phyloP scores from a whole-genome alignment of 2,329 filamentous ascomycete species.

The Alternaria consortialis region DNA sequence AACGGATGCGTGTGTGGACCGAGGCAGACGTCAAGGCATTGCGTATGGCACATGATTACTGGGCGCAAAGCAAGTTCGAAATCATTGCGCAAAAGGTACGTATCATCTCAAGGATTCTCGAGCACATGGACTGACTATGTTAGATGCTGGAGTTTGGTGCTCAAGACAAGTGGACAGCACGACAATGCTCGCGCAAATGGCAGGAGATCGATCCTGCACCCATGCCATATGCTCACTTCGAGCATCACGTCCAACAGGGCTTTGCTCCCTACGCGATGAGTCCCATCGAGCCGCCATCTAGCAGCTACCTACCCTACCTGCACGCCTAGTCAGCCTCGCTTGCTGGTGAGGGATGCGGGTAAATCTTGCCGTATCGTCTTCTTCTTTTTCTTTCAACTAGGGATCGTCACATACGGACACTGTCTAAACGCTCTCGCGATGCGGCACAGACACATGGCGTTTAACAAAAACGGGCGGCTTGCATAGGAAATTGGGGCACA shows the following conservation, averaged over 20 bases:
- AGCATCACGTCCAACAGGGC: constrained; percentile 42
- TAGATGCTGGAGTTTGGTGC: constrained; percentile 63
- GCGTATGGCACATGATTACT: constrained; percentile 61
- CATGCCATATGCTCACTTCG: constrained; percentile 46
- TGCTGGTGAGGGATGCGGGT: neutral
- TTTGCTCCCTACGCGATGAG: constrained; percentile 50
- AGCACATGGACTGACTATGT: constrained; percentile 14
- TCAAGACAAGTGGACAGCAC: constrained; percentile 61
- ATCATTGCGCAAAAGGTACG: constrained; percentile 62
- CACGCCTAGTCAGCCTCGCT: constrained; percentile 27
- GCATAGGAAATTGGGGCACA: constrained; percentile 10
- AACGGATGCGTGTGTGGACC: constrained; percentile 61
- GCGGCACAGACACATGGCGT: constrained; percentile 13
- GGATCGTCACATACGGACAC: neutral
- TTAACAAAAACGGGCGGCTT: constrained; percentile 11
- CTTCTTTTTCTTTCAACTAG: constrained; percentile 1
- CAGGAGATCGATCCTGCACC: constrained; percentile 54
- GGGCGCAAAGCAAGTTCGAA: constrained; percentile 63
- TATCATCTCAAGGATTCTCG: neutral
- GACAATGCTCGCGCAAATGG: constrained; percentile 62
- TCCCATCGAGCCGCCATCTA: constrained; percentile 42
- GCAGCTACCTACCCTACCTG: constrained; percentile 43
- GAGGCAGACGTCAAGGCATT: constrained; percentile 61
- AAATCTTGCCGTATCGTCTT: neutral
- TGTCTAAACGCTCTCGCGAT: neutral